phyloP scores from a whole-genome alignment of 2,329 filamentous ascomycete genomes.

The Epichloe glyceriae region DNA sequence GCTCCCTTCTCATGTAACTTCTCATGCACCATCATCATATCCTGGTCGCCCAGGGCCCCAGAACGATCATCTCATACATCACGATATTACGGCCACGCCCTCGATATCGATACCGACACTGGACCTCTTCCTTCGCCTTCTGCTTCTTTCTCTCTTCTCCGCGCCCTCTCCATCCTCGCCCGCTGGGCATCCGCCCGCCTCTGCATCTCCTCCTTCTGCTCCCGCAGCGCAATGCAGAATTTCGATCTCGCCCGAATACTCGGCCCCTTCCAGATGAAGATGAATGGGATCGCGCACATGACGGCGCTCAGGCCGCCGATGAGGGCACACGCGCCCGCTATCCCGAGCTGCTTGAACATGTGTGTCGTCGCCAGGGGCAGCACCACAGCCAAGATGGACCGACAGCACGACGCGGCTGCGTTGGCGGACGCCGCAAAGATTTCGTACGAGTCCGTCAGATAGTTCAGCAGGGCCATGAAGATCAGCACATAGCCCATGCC shows the following conservation, averaged over 20 bases:
- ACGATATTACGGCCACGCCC: too few relatives aligned
- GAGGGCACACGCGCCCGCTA: constrained; percentile 36
- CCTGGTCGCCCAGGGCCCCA: too few relatives aligned
- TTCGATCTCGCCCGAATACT: constrained; percentile 41
- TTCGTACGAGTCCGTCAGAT: constrained; percentile 55
- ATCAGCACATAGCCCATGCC: constrained; percentile 49
- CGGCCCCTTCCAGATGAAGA: constrained; percentile 42
- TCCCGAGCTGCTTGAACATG: constrained; percentile 36
- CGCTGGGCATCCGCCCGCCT: constrained; percentile 24
- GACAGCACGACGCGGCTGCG: constrained; percentile 74
- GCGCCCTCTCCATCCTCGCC: constrained; percentile 16
- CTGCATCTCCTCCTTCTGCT: constrained; percentile 35
- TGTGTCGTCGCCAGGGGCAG: constrained; percentile 41
- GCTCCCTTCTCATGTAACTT: too few relatives aligned
- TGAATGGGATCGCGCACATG: constrained; percentile 37
- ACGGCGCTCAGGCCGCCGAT: constrained; percentile 36
- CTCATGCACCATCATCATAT: too few relatives aligned
- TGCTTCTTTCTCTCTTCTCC: constrained; percentile 11
- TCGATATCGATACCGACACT: too few relatives aligned
- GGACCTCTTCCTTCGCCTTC: constrained; percentile 1
- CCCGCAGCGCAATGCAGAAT: constrained; percentile 48
- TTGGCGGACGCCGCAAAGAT: constrained; percentile 61
- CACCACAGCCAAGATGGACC: constrained; percentile 81
- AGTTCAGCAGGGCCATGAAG: constrained; percentile 52
- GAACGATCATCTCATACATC: too few relatives aligned